Percentiles rank a stretch among this genome's conserved stretches.
These are phyloP conservation scores for Scolecobasidium constrictum DNA, from an alignment of 2,329 filamentous ascomycete species.

Conservation along the genomic window DNA sequence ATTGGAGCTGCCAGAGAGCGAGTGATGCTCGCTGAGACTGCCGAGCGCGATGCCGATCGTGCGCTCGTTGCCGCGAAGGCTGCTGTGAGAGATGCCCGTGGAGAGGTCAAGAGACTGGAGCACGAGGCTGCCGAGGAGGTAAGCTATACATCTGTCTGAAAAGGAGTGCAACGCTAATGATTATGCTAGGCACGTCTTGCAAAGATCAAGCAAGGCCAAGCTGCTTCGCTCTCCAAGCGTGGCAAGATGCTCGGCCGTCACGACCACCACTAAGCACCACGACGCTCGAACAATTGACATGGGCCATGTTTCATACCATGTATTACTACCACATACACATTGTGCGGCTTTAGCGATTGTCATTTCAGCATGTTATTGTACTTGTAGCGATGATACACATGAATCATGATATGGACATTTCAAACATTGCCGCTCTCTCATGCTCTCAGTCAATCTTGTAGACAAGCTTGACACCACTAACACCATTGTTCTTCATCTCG, in stretches of 20 bases:
- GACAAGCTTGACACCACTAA: constrained; percentile 40
- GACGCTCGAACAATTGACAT: background rate
- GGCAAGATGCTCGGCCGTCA: constrained; percentile 59
- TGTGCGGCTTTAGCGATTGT: background rate
- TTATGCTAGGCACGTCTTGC: constrained; percentile 40
- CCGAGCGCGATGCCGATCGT: constrained; percentile 54
- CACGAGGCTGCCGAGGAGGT: constrained; percentile 52
- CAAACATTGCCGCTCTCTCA: too few species aligned
- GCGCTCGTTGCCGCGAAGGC: constrained; percentile 48
- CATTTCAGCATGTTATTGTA: background rate
- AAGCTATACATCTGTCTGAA: constrained; percentile 11
- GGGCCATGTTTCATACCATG: too few species aligned
- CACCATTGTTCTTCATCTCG: constrained; percentile 31
- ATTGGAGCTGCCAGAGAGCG: constrained; percentile 52
- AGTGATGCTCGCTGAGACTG: constrained; percentile 50
- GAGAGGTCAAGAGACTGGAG: constrained; percentile 53
- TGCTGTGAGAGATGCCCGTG: constrained; percentile 51
- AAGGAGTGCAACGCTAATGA: background rate
- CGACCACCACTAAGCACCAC: background rate
- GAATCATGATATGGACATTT: too few species aligned
- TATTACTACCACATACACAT: too few species aligned
- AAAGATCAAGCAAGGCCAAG: constrained; percentile 58
- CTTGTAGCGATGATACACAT: background rate
- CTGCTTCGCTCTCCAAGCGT: constrained; percentile 53
- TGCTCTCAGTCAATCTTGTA: constrained; percentile 32